Evolutionary conservation across 352 stramenopile genomes (phyloP).

Genomic region (Globisporangium echinulatum): DNA sequence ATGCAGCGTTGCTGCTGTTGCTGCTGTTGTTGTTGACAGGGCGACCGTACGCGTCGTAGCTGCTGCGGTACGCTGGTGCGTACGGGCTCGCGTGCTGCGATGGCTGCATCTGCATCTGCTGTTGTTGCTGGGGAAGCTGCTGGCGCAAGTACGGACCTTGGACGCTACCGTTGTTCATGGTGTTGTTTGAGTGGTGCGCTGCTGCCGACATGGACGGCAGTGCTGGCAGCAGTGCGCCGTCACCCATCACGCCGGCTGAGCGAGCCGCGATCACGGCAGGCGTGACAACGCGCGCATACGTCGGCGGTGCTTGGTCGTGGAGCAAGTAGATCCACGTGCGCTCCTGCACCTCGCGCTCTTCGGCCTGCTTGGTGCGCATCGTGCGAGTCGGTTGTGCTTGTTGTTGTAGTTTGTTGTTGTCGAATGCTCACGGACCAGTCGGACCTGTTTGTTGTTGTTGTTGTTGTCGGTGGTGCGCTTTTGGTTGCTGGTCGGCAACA

Average conservation of each 20-base stretch:
- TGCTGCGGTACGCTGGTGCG: conserved; percentile 4
- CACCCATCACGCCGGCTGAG: conserved; percentile 8
- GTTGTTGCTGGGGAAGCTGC: background rate
- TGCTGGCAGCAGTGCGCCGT: conserved; percentile 3
- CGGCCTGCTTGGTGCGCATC: conserved; percentile 15
- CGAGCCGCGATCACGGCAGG: conserved; percentile 13
- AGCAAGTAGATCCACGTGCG: conserved; percentile 18
- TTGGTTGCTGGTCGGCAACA: background rate
- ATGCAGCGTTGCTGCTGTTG: background rate
- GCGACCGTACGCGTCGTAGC: conserved; percentile 15
- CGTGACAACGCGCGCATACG: conserved; percentile 7
- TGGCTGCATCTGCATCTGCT: background rate
- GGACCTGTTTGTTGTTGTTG: background rate
- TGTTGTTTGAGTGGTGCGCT: background rate
- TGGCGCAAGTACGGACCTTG: background rate
- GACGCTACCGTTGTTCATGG: background rate
- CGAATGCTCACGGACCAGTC: too few relatives aligned
- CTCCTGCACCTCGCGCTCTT: conserved; percentile 14
- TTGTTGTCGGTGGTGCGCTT: background rate
- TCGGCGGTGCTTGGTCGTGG: conserved; percentile 13
- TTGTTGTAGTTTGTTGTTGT: background rate
- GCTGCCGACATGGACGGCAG: conserved; percentile 9
- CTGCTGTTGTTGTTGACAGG: background rate
- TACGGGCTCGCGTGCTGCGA: conserved; percentile 1
- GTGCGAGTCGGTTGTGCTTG: background rate